Evolutionary conservation across 2,329 filamentous ascomycete genomes (phyloP), one percentile per base, ranked within the genome.

Genomic region (Phaeosphaeria sp.): DNA sequence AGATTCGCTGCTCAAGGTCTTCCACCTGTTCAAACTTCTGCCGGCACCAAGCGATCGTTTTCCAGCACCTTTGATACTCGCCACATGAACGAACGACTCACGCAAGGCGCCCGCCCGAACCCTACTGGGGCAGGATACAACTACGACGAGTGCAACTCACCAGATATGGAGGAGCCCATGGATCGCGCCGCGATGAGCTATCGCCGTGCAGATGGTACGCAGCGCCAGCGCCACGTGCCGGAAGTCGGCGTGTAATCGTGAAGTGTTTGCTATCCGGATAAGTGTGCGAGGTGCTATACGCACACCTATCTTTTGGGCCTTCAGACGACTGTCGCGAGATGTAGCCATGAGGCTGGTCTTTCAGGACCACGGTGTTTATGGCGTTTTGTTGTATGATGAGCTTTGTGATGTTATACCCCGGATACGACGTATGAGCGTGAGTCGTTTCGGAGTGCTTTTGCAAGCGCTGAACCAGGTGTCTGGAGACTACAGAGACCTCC

Each of bases 21-120:
- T 13, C 62, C 65, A 24, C 68, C 67, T 30, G 62, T 72, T 45
- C 58, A 67, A 25, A 59, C 67, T 11, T 53, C 65, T 20, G 71
- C 77, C 8, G 75, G 74, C 8, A 74, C 78, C 56, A 83, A 83
- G 65, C 80, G 81, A 45, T 76, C 77, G 27, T 83, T 78, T 66
- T 78, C 78, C 21, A 73, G 75, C 52, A 80, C 80, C 8, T 83
- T 83, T 60, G 75, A 79, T 55, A 78, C 78, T 5, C 66, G 70
- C 17, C 78, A 82, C 61, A 65, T 81, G 43, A 74, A 74, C 27
- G 77, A 78, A 56, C 80, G 79, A 9, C 66, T 83, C 49, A 74
- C 78, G 20, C 72, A 78, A 54, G 81, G 81, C 43, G 80, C 79
- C 18, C 72, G 81, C 47, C 81, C 81, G 5, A 75, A 72, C 49